Evolutionary conservation across 148 eudicot genomes (phyloP).

Genomic region (Dianthus caryophyllus): DNA sequence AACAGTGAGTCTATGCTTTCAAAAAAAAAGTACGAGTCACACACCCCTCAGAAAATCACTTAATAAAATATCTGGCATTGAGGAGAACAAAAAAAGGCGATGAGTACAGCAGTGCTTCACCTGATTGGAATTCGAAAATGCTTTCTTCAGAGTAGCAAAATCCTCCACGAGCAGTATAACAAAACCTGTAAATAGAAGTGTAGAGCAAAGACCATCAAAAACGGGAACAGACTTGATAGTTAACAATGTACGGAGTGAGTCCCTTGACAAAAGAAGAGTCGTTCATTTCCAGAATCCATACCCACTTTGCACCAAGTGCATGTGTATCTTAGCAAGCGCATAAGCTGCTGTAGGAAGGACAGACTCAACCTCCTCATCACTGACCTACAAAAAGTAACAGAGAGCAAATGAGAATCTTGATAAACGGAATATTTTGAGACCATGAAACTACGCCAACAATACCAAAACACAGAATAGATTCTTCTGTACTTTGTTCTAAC

Average conservation of each 20-base stretch:
- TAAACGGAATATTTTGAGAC: neutral
- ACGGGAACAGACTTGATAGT: conserved; percentile 3
- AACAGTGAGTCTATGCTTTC: too few relatives aligned
- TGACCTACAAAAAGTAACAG: conserved; percentile 41
- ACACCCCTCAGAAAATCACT: neutral
- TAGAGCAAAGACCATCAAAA: neutral
- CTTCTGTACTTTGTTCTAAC: conserved; percentile 5
- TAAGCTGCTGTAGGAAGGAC: conserved; percentile 86
- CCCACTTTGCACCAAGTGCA: conserved; percentile 98
- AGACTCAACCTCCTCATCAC: conserved; percentile 80
- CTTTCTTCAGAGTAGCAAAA: conserved; percentile 90
- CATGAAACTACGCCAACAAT: neutral
- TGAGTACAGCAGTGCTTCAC: conserved; percentile 23
- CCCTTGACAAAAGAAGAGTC: conserved; percentile 3
- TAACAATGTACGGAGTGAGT: neutral
- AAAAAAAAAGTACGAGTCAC: neutral
- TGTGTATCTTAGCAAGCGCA: conserved; percentile 95
- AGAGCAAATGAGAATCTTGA: conserved; percentile 6
- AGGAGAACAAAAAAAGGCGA: neutral
- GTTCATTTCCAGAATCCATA: conserved; percentile 29
- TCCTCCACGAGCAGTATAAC: conserved; percentile 97
- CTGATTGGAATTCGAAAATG: conserved; percentile 75
- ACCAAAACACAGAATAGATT: neutral
- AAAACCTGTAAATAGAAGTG: conserved; percentile 50
- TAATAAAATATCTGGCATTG: neutral